Evolutionary conservation across 2,329 filamentous ascomycete genomes (phyloP).

Genomic region (Lachnellula cervina): DNA sequence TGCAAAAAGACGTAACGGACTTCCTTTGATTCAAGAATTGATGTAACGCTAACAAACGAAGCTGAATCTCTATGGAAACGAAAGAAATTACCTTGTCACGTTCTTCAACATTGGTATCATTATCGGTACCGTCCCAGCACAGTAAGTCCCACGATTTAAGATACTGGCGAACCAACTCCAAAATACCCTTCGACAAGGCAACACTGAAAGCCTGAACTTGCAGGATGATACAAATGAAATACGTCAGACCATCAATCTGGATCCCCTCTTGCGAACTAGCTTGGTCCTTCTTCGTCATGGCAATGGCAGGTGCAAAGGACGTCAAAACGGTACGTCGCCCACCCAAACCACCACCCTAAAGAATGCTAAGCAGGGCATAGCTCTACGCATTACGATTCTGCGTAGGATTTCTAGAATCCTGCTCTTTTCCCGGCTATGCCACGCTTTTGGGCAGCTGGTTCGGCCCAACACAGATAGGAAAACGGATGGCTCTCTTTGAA

Average conservation of each 20-base stretch:
- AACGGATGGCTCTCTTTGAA: constrained; percentile 1
- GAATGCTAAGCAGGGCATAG: not conserved
- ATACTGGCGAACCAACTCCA: too few relatives aligned
- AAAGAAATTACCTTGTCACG: constrained; percentile 37
- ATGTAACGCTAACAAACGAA: not conserved
- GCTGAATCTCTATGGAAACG: constrained; percentile 35
- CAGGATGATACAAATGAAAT: constrained; percentile 31
- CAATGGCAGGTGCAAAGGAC: constrained; percentile 33
- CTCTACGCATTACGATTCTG: constrained; percentile 34
- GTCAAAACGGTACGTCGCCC: constrained; percentile 1
- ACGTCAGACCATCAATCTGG: constrained; percentile 36
- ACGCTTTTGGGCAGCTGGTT: constrained; percentile 5
- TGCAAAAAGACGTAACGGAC: constrained; percentile 31
- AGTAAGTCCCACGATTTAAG: too few relatives aligned
- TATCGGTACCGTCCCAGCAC: constrained; percentile 36
- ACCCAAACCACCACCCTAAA: not conserved
- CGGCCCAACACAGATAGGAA: constrained; percentile 1
- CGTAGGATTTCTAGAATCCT: constrained; percentile 26
- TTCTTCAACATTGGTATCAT: constrained; percentile 50
- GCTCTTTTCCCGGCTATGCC: constrained; percentile 2
- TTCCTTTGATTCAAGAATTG: not conserved
- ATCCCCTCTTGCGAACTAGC: constrained; percentile 36
- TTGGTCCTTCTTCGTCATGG: constrained; percentile 28
- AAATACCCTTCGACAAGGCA: too few relatives aligned
- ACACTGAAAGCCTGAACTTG: too few relatives aligned